Percentiles rank a stretch among this genome's conserved stretches.
phyloP scores from a whole-genome alignment of 2,329 filamentous ascomycete species.

The Aureobasidium pullulans region DNA sequence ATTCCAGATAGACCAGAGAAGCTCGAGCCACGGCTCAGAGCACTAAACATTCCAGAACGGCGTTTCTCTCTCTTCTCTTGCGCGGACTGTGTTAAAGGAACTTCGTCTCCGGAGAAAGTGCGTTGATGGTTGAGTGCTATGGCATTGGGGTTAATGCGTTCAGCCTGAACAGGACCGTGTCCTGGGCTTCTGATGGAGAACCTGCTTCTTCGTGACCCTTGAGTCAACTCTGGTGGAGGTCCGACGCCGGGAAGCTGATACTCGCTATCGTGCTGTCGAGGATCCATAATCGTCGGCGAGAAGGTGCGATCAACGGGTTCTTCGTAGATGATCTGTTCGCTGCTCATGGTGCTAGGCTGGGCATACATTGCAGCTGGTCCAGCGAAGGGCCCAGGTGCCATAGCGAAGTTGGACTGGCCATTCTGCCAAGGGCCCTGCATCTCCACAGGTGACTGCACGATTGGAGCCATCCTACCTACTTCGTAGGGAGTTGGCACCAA shows the following conservation, averaged over 20 bases:
- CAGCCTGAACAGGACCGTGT: background rate
- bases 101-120: constrained; percentile 11
- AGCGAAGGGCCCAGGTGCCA: background rate
- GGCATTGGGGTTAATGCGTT: constrained; percentile 14
- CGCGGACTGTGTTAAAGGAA: background rate
- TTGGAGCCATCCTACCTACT: background rate
- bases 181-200: background rate
- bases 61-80: constrained; percentile 17
- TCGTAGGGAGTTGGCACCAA: background rate
- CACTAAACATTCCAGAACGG: constrained; percentile 20
- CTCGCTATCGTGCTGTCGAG: constrained; percentile 36
- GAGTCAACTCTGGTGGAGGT: constrained; percentile 20
- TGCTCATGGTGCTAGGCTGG: background rate
- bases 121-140: background rate
- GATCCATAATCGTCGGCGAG: constrained; percentile 18
- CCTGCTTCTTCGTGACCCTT: background rate
- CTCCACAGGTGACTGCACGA: constrained; percentile 4
- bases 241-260: constrained; percentile 32
- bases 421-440: background rate
- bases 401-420: background rate
- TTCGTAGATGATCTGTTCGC: constrained; percentile 3
- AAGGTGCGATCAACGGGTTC: background rate
- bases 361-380: background rate
- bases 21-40: constrained; percentile 17
- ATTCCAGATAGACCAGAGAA: constrained; percentile 12